These are phyloP conservation scores for Symbiotaphrina buchneri DNA, from an alignment of 495 filamentous ascomycete genomes.

Conservation along the genomic window DNA sequence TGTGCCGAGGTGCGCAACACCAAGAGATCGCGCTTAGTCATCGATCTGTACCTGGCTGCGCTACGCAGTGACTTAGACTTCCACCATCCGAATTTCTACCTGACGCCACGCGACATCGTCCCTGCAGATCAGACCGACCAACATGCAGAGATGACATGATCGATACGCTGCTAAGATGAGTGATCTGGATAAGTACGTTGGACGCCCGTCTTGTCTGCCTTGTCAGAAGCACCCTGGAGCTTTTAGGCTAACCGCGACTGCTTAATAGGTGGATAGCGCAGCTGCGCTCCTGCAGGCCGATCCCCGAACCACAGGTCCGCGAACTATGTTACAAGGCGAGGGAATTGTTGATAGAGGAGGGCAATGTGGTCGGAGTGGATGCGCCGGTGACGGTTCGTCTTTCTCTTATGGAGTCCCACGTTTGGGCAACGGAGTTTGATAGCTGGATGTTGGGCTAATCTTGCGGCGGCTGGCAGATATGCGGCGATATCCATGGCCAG, in stretches of 20 bases:
- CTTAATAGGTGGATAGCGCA: slow-evolving; percentile 68
- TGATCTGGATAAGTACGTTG: slow-evolving; percentile 56
- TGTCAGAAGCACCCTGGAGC: neutral
- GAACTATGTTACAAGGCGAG: slow-evolving; percentile 96
- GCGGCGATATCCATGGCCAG: slow-evolving; percentile 95
- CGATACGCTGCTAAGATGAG: slow-evolving; percentile 44
- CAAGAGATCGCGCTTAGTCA: no score
- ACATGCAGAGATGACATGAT: no score
- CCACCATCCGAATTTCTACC: no score
- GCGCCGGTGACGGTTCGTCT: slow-evolving; percentile 67
- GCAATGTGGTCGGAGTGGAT: slow-evolving; percentile 88
- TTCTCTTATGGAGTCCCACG: no score
- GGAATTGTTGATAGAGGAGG: slow-evolving; percentile 92
- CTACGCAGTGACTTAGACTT: no score
- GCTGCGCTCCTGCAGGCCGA: slow-evolving; percentile 84
- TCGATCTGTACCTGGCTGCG: no score
- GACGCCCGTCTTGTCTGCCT: no score
- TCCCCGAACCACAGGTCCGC: slow-evolving; percentile 84
- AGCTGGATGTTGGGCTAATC: neutral
- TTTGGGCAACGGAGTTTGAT: neutral
- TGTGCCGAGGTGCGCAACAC: no score
- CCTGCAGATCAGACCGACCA: neutral
- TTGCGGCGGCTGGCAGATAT: slow-evolving; percentile 35
- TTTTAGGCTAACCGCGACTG: neutral
- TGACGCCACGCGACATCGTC: no score